Conservation (phyloP, 106 monocot species). For the Allium cepa region DNA sequence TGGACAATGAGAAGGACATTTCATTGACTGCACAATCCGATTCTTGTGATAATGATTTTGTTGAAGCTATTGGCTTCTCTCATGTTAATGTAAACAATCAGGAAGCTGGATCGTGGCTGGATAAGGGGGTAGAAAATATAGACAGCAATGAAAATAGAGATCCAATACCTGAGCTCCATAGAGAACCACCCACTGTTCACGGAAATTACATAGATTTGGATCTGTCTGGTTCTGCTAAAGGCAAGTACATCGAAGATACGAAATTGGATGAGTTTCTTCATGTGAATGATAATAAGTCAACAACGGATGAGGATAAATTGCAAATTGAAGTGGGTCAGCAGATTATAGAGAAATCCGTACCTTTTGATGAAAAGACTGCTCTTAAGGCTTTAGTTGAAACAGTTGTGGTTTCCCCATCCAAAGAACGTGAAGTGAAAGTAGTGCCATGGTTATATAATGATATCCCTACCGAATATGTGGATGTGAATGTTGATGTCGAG, state of each 20-base stretch:
- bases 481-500: not conserved
- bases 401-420: not conserved
- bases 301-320: not conserved
- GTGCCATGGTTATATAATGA: not conserved
- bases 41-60: too few species aligned
- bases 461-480: not conserved
- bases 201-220: too few species aligned
- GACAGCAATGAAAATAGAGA: too few species aligned
- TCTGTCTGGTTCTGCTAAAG: too few species aligned
- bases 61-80: too few species aligned
- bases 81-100: too few species aligned
- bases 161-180: too few species aligned
- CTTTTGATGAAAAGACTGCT: not conserved
- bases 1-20: too few species aligned
- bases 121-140: too few species aligned
- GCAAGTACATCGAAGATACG: not conserved
- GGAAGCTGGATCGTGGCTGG: too few species aligned
- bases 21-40: too few species aligned
- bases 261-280: not conserved
- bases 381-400: not conserved
- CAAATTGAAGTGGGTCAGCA: not conserved
- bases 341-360: not conserved
- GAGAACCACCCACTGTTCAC: too few species aligned
- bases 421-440: slow-evolving; percentile 1
- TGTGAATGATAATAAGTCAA: not conserved